Evolutionary conservation across 2,329 filamentous ascomycete genomes (phyloP).

Genomic region (Huntiella bhutanensis): DNA sequence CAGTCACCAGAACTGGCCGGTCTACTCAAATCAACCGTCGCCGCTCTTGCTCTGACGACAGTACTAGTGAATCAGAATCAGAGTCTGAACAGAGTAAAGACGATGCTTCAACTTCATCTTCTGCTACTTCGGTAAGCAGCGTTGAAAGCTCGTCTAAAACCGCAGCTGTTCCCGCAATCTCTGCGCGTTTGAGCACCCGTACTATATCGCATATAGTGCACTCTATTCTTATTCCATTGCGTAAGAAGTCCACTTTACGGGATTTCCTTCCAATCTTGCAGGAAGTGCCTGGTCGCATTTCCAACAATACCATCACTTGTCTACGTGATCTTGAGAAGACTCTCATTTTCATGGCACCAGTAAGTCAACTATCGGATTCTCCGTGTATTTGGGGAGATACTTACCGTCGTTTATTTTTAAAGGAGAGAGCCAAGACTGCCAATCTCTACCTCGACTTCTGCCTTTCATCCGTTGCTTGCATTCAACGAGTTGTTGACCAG

Average conservation of each 20-base stretch:
- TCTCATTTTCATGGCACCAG: constrained; percentile 73
- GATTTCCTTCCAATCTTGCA: constrained; percentile 65
- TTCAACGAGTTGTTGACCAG: constrained; percentile 74
- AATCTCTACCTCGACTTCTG: constrained; percentile 68
- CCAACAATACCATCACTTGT: constrained; percentile 70
- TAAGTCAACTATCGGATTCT: constrained; percentile 51
- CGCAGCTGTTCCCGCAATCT: background rate
- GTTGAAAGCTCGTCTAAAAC: constrained; percentile 1
- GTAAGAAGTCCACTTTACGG: constrained; percentile 53
- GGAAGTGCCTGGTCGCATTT: constrained; percentile 61
- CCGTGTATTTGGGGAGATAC: constrained; percentile 40
- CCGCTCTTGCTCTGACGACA: constrained; percentile 9
- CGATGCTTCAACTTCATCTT: background rate
- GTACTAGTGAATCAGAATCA: constrained; percentile 10
- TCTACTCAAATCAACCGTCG: constrained; percentile 23
- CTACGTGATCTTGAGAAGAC: constrained; percentile 90
- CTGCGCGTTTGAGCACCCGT: constrained; percentile 8
- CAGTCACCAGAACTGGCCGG: constrained; percentile 13
- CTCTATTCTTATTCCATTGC: constrained; percentile 58
- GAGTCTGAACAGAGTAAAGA: constrained; percentile 3
- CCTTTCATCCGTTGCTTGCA: constrained; percentile 73
- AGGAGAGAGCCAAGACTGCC: constrained; percentile 61
- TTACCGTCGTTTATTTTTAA: constrained; percentile 50
- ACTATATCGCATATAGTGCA: constrained; percentile 46
- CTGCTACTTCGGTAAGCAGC: background rate